These are phyloP conservation scores for Tricholoma matsutake DNA, from an alignment of 768 basidiomycete species.

Conservation along the genomic window DNA sequence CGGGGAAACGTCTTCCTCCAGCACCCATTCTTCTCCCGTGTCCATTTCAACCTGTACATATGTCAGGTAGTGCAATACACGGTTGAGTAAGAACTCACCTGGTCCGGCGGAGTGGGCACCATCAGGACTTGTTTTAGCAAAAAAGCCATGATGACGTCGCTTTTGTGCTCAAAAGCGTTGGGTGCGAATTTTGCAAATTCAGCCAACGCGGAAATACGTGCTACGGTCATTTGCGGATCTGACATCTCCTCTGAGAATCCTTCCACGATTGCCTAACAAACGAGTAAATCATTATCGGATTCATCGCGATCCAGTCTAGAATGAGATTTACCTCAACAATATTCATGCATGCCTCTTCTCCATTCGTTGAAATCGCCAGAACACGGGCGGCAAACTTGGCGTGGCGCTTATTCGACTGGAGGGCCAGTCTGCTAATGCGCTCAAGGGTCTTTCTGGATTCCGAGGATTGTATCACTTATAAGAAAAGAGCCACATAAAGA, in stretches of 20 bases:
- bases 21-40: conserved; percentile 71
- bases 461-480: neutral
- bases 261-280: conserved; percentile 54
- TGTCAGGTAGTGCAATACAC: conserved; percentile 2
- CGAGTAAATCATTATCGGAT: neutral
- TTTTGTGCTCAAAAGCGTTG: conserved; percentile 73
- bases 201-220: conserved; percentile 67
- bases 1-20: conserved; percentile 57
- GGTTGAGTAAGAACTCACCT: conserved; percentile 34
- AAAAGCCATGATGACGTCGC: conserved; percentile 70
- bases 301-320: neutral
- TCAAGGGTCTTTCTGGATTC: conserved; percentile 61
- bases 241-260: conserved; percentile 44
- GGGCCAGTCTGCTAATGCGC: conserved; percentile 53
- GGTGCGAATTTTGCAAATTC: conserved; percentile 71
- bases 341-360: conserved; percentile 45
- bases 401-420: conserved; percentile 57
- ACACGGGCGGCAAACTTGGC: conserved; percentile 87
- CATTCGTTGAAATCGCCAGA: conserved; percentile 55
- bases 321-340: conserved; percentile 61
- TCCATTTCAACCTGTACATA: conserved; percentile 54
- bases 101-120: conserved; percentile 44
- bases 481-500: neutral
- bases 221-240: conserved; percentile 45
- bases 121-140: conserved; percentile 70